phyloP scores from a whole-genome alignment of 352 stramenopile species.

The Phytopythium sindhum region DNA sequence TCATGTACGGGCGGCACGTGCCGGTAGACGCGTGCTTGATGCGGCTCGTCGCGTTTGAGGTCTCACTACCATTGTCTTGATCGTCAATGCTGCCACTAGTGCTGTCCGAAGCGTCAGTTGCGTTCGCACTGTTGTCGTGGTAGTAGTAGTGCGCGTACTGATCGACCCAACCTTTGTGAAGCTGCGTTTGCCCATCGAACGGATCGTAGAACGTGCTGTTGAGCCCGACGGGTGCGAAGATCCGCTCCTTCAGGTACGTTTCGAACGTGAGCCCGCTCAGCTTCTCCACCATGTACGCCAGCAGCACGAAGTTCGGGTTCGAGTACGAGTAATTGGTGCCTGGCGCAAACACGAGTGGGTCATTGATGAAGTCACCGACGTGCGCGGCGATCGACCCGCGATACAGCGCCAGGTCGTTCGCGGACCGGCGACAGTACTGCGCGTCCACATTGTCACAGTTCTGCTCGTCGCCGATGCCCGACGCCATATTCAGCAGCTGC shows the following conservation, averaged over 20 bases:
- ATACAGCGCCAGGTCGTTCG: conserved; percentile 22
- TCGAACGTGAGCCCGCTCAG: conserved; percentile 35
- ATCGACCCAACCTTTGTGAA: conserved; percentile 35
- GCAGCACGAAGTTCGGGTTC: conserved; percentile 52
- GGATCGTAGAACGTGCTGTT: conserved; percentile 51
- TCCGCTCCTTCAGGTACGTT: conserved; percentile 36
- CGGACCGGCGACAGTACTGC: conserved; percentile 4
- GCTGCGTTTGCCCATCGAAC: conserved; percentile 21
- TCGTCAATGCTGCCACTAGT: background rate
- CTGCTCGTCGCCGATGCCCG: conserved; percentile 29
- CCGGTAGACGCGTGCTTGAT: conserved; percentile 36
- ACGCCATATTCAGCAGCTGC: conserved; percentile 64
- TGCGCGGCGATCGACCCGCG: conserved; percentile 28
- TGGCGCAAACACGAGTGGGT: conserved; percentile 44
- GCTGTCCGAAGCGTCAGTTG: background rate
- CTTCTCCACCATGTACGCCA: conserved; percentile 65
- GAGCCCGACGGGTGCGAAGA: conserved; percentile 32
- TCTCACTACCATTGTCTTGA: conserved; percentile 4
- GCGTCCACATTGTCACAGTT: conserved; percentile 23
- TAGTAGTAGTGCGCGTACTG: conserved; percentile 57
- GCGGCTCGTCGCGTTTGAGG: conserved; percentile 9
- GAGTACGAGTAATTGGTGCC: conserved; percentile 48
- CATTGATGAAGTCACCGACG: conserved; percentile 46
- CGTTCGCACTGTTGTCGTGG: conserved; percentile 9
- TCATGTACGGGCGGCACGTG: conserved; percentile 42